phyloP scores from a whole-genome alignment of 2,329 filamentous ascomycete species.

The Didymella glomerata region DNA sequence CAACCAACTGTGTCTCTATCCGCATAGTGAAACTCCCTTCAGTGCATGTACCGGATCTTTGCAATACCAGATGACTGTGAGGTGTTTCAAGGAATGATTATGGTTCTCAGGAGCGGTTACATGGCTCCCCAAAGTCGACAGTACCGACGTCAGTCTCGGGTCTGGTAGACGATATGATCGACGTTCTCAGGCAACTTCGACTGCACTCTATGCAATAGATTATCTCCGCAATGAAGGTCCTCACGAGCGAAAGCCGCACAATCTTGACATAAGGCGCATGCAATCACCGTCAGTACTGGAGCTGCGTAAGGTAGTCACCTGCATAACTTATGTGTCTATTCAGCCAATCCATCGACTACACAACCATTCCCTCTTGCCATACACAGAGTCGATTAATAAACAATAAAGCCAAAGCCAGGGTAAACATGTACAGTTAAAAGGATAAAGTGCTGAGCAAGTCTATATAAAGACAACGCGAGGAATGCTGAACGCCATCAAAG shows the following conservation, averaged over 20 bases:
- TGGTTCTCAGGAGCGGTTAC: not conserved
- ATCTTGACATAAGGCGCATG: not conserved
- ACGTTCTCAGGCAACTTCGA: not conserved
- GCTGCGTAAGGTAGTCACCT: not conserved
- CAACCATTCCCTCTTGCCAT: constrained; percentile 2
- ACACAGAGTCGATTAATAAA: constrained; percentile 22
- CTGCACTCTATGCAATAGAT: not conserved
- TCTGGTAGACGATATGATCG: not conserved
- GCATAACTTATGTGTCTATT: constrained; percentile 5
- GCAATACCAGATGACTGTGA: not conserved
- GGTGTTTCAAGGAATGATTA: too few relatives aligned
- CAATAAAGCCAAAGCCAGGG: constrained; percentile 24
- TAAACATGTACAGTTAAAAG: constrained; percentile 34
- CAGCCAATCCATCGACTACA: constrained; percentile 3
- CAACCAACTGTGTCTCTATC: not conserved
- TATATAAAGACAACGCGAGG: constrained; percentile 20
- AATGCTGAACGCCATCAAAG: not conserved
- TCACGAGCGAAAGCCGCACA: not conserved
- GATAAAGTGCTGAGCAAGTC: constrained; percentile 21
- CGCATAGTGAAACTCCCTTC: not conserved
- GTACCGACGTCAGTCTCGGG: not conserved
- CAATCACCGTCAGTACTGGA: not conserved
- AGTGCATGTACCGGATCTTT: not conserved
- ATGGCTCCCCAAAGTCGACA: not conserved
- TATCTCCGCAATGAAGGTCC: not conserved